phyloP scores from a whole-genome alignment of 1,139 yeast species.

The Suhomyces maxii region DNA sequence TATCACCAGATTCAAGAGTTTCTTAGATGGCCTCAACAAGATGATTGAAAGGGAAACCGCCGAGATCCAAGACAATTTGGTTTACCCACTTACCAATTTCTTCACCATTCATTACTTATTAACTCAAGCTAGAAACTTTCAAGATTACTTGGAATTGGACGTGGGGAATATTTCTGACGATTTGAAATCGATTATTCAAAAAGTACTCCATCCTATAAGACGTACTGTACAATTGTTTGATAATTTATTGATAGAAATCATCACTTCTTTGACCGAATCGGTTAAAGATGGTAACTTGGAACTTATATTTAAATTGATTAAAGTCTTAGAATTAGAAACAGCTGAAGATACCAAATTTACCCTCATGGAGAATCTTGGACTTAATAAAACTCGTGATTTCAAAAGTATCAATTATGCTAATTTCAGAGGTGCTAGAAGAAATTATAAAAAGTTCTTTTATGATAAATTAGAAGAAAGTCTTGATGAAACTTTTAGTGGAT shows the following conservation, averaged over 20 bases:
- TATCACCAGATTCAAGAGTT: slow-evolving; percentile 56
- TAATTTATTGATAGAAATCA: slow-evolving; percentile 56
- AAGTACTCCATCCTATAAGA: slow-evolving; percentile 56
- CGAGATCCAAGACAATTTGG: slow-evolving; percentile 47
- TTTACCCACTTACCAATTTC: slow-evolving; percentile 59
- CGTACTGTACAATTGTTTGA: slow-evolving; percentile 62
- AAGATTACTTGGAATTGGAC: slow-evolving; percentile 66
- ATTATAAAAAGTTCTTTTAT: slow-evolving; percentile 66
- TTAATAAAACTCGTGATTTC: slow-evolving; percentile 19
- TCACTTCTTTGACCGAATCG: slow-evolving; percentile 69
- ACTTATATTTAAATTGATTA: slow-evolving; percentile 68
- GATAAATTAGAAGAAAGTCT: slow-evolving; percentile 61
- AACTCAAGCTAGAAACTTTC: slow-evolving; percentile 72
- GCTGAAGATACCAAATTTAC: slow-evolving; percentile 67
- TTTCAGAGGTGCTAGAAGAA: slow-evolving; percentile 51
- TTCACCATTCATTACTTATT: slow-evolving; percentile 68
- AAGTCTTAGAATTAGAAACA: slow-evolving; percentile 79
- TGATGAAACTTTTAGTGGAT: slow-evolving; percentile 64
- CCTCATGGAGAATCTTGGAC: slow-evolving; percentile 47
- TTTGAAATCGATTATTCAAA: slow-evolving; percentile 63
- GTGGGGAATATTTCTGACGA: slow-evolving; percentile 63
- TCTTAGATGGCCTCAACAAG: slow-evolving; percentile 49
- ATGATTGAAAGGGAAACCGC: slow-evolving; percentile 58
- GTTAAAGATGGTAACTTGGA: slow-evolving; percentile 66
- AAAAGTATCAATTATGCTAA: slow-evolving; percentile 29